These are phyloP conservation scores for Aspergillus chevalieri DNA, from an alignment of 2,329 filamentous ascomycete species.

Conservation along the genomic window DNA sequence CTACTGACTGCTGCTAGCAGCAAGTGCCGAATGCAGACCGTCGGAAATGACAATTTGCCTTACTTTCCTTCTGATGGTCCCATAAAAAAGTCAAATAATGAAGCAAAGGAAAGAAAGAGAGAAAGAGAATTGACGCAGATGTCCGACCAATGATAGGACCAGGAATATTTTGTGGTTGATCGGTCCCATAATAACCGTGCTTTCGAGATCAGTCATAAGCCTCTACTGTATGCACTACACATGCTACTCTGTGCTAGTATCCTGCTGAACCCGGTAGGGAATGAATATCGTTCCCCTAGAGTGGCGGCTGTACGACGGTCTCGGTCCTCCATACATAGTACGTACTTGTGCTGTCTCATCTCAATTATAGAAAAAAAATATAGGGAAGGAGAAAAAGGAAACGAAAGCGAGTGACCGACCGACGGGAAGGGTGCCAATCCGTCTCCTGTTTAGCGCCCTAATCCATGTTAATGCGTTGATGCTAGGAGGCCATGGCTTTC, in stretches of 20 bases:
- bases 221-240: neutral
- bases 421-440: neutral
- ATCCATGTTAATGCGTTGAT: neutral
- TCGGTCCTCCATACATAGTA: neutral
- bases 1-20: neutral
- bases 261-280: neutral
- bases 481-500: neutral
- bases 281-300: neutral
- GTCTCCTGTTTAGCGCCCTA: neutral
- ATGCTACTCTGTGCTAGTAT: neutral
- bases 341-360: neutral
- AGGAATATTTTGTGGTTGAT: constrained; percentile 5
- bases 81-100: neutral
- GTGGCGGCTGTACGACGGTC: neutral
- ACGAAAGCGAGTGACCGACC: neutral
- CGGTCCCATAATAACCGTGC: constrained; percentile 3
- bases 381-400: too few species aligned
- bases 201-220: neutral
- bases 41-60: neutral
- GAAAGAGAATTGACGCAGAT: constrained; percentile 1
- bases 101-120: constrained; percentile 2
- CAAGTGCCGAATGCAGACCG: neutral
- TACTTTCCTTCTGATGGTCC: neutral
- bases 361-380: too few species aligned
- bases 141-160: constrained; percentile 7